These are phyloP conservation scores for Candida nonsorbophila DNA, from an alignment of 805 yeast species.

Conservation along the genomic window DNA sequence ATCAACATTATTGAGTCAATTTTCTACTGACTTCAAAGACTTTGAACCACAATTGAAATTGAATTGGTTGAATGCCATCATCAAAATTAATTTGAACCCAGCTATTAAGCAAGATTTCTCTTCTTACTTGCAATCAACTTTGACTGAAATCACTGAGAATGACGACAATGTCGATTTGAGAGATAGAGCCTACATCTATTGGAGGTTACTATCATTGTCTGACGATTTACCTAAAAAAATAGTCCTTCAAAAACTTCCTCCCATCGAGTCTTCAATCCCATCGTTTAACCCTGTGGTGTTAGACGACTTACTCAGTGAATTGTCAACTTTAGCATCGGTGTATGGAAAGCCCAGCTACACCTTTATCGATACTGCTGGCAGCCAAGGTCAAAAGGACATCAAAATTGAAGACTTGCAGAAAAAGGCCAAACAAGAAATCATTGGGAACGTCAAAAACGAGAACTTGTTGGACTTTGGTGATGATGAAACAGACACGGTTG, in stretches of 20 bases:
- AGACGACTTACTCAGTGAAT: constrained; percentile 63
- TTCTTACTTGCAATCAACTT: constrained; percentile 47
- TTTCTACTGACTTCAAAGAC: constrained; percentile 51
- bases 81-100: constrained; percentile 41
- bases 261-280: constrained; percentile 67
- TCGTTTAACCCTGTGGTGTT: constrained; percentile 64
- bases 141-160: constrained; percentile 58
- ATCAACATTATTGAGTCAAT: constrained; percentile 37
- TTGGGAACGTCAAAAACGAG: constrained; percentile 62
- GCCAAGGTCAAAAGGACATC: constrained; percentile 20
- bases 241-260: constrained; percentile 61
- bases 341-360: constrained; percentile 77
- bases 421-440: constrained; percentile 72
- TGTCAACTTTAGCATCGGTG: constrained; percentile 83
- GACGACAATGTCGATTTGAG: constrained; percentile 73
- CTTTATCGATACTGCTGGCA: constrained; percentile 42
- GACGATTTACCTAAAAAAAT: constrained; percentile 44
- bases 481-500: constrained; percentile 32
- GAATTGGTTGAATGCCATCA: constrained; percentile 54
- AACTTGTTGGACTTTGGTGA: constrained; percentile 83
- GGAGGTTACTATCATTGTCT: constrained; percentile 62
- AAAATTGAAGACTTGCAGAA: constrained; percentile 69
- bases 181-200: constrained; percentile 73
- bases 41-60: constrained; percentile 59
- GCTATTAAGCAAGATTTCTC: constrained; percentile 20